Evolutionary conservation across 495 filamentous ascomycete genomes (phyloP).

Genomic region (Astrothelium macrocarpum): DNA sequence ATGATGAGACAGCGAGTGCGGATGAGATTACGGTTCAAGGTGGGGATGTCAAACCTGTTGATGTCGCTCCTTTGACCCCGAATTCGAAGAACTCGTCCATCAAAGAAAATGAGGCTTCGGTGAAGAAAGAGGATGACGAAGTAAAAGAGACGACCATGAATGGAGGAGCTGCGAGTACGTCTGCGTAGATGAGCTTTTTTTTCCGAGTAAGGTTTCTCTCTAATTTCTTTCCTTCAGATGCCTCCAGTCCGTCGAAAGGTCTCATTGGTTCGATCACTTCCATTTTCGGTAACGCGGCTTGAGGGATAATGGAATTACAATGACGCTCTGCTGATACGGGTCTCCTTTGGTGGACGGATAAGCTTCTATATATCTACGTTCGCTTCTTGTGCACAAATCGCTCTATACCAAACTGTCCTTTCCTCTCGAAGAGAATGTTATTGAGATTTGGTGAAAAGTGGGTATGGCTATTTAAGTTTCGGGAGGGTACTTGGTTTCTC

Average conservation of each 20-base stretch:
- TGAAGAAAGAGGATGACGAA: not conserved
- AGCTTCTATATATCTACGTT: too few species aligned
- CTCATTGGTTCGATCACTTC: not conserved
- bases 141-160: not conserved
- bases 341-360: too few species aligned
- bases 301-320: too few species aligned
- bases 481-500: too few species aligned
- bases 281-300: not conserved
- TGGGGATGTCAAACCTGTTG: not conserved
- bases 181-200: not conserved
- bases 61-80: not conserved
- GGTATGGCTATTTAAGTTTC: too few species aligned
- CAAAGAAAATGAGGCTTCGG: not conserved
- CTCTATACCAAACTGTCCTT: too few species aligned
- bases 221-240: not conserved
- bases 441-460: too few species aligned
- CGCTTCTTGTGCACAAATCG: too few species aligned
- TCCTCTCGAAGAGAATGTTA: too few species aligned
- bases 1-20: not conserved
- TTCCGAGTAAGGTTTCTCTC: not conserved
- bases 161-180: not conserved
- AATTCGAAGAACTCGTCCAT: not conserved
- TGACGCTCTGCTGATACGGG: too few species aligned
- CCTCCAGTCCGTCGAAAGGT: not conserved
- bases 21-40: constrained; percentile 1